These are phyloP conservation scores for Magnusiomyces ingens DNA, from an alignment of 1,139 yeast genomes.

Conservation along the genomic window DNA sequence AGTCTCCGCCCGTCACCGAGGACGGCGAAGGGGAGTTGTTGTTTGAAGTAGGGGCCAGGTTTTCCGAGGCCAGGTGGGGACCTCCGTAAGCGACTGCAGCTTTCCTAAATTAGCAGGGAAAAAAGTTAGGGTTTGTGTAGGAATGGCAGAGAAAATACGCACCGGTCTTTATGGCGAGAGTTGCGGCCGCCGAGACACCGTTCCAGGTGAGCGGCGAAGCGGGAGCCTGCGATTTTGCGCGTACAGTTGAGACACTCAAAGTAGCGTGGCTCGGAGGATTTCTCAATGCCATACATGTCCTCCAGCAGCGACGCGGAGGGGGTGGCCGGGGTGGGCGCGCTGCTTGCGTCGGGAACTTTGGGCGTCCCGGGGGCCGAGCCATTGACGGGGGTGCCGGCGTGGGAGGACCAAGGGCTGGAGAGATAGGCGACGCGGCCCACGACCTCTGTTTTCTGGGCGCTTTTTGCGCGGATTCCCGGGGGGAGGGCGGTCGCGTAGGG, in stretches of 20 bases:
- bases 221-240: constrained; percentile 79
- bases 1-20: not conserved
- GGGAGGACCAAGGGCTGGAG: constrained; percentile 30
- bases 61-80: not conserved
- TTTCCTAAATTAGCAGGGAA: constrained; percentile 1
- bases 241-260: constrained; percentile 77
- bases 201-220: constrained; percentile 90
- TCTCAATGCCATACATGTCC: constrained; percentile 48
- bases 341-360: not conserved
- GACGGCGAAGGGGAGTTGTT: not conserved
- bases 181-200: constrained; percentile 65
- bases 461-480: constrained; percentile 17
- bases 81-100: not conserved
- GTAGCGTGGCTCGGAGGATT: constrained; percentile 43
- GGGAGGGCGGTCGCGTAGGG: constrained; percentile 12
- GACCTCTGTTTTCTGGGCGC: constrained; percentile 22
- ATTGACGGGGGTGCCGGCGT: not conserved
- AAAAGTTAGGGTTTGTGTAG: not conserved
- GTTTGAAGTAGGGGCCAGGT: too few relatives aligned
- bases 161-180: constrained; percentile 21
- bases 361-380: not conserved
- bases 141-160: not conserved
- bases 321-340: not conserved
- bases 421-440: constrained; percentile 27
- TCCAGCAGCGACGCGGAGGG: constrained; percentile 12